phyloP scores from a whole-genome alignment of 495 filamentous ascomycete species.

The Aspergillus sclerotiicarbonarius region DNA sequence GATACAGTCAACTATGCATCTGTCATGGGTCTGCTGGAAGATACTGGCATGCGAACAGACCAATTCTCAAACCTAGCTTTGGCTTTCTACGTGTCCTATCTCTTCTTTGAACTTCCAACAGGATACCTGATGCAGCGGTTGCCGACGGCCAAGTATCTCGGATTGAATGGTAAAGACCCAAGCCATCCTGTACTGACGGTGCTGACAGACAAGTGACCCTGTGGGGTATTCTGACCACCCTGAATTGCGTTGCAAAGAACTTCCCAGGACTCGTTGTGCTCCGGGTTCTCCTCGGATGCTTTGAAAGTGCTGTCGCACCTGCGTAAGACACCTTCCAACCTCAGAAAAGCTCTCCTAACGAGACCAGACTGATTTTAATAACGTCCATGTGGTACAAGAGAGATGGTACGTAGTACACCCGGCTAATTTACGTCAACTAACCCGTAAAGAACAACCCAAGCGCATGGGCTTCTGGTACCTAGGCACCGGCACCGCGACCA shows the following conservation, averaged over 20 bases:
- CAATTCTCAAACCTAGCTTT: slow-evolving; percentile 54
- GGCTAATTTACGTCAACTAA: background rate
- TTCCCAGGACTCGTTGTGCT: slow-evolving; percentile 46
- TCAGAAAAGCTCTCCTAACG: slow-evolving; percentile 27
- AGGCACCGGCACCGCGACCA: slow-evolving; percentile 62
- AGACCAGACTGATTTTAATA: slow-evolving; percentile 35
- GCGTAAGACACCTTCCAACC: slow-evolving; percentile 32
- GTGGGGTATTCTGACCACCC: slow-evolving; percentile 60
- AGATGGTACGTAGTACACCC: slow-evolving; percentile 14
- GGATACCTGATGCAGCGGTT: slow-evolving; percentile 45
- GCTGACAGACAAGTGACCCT: slow-evolving; percentile 33
- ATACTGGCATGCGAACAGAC: slow-evolving; percentile 51
- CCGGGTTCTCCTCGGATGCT: slow-evolving; percentile 63
- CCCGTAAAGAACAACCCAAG: slow-evolving; percentile 50
- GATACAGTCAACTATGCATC: slow-evolving; percentile 50
- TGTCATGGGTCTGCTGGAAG: slow-evolving; percentile 54
- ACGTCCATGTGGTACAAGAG: slow-evolving; percentile 35
- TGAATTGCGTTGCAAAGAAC: slow-evolving; percentile 53
- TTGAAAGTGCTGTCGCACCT: slow-evolving; percentile 63
- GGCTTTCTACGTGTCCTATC: slow-evolving; percentile 54
- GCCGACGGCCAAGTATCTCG: slow-evolving; percentile 49
- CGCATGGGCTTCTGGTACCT: slow-evolving; percentile 64
- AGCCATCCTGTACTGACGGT: background rate
- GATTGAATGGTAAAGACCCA: slow-evolving; percentile 37
- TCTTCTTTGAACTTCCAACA: slow-evolving; percentile 34